Evolutionary conservation across 306 rosid species (phyloP).

Genomic region (Lupinus albus): DNA sequence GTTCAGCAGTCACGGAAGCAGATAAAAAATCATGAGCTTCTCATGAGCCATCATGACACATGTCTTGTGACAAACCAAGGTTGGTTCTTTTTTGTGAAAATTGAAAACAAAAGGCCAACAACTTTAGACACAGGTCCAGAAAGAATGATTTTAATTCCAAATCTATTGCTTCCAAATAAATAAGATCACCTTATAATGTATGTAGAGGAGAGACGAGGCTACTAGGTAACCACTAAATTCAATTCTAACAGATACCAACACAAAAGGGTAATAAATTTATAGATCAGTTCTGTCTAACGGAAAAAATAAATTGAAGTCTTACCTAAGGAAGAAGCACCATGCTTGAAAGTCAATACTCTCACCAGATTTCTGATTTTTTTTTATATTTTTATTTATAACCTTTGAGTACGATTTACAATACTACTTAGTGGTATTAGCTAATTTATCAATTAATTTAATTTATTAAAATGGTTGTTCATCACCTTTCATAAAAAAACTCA

Average conservation of each 20-base stretch:
- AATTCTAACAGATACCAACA: neutral
- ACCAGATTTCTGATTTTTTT: too few relatives aligned
- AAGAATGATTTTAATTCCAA: neutral
- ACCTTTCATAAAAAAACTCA: too few relatives aligned
- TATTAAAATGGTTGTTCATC: too few relatives aligned
- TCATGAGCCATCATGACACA: constrained; percentile 14
- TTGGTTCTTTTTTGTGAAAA: constrained; percentile 55
- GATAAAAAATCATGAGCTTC: constrained; percentile 47
- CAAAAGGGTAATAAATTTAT: constrained; percentile 29
- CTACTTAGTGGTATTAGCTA: too few relatives aligned
- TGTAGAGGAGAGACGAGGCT: neutral
- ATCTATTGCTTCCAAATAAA: neutral
- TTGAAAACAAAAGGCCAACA: constrained; percentile 53
- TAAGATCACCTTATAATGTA: neutral
- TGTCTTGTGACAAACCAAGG: constrained; percentile 51
- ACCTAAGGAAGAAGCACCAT: constrained; percentile 21
- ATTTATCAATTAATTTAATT: too few relatives aligned
- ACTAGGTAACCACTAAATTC: neutral
- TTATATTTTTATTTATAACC: too few relatives aligned
- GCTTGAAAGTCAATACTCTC: constrained; percentile 1
- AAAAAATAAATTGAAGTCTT: constrained; percentile 29
- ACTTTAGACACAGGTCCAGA: constrained; percentile 38
- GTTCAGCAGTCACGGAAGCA: constrained; percentile 39
- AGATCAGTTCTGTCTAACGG: constrained; percentile 24
- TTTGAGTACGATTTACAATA: too few relatives aligned